These are phyloP conservation scores for Yarrowia galli DNA, from an alignment of 1,139 yeast genomes.

Conservation along the genomic window DNA sequence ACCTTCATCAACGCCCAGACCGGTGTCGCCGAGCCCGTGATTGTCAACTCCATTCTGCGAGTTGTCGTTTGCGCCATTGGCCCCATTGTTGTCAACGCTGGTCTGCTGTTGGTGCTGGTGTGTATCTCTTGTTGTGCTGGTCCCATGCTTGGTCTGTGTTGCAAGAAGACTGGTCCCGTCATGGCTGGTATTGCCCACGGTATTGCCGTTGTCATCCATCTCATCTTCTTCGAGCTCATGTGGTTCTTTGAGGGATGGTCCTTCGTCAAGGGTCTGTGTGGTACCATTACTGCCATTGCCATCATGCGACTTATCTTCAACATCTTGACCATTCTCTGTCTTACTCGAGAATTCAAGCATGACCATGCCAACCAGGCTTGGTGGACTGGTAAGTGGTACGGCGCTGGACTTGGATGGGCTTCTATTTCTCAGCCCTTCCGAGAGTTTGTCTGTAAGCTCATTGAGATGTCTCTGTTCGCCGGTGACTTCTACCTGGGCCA, in stretches of 20 bases:
- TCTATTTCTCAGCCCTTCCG: constrained; percentile 97
- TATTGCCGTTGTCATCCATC: constrained; percentile 66
- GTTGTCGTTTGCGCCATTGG: constrained; percentile 87
- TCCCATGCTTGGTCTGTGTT: constrained; percentile 91
- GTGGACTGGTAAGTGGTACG: constrained; percentile 99
- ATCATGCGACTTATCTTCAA: constrained; percentile 89
- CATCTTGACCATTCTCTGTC: constrained; percentile 74
- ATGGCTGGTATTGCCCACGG: constrained; percentile 98
- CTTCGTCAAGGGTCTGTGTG: constrained; percentile 86
- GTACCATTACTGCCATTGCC: constrained; percentile 83
- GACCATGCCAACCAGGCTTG: constrained; percentile 97
- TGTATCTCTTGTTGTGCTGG: constrained; percentile 96
- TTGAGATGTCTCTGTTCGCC: constrained; percentile 94
- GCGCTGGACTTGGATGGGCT: constrained; percentile 92
- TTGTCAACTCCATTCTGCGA: constrained; percentile 84
- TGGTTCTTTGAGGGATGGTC: constrained; percentile 97
- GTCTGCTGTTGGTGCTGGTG: constrained; percentile 65
- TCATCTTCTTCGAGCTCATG: constrained; percentile 89
- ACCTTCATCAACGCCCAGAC: constrained; percentile 96
- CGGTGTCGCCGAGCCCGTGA: constrained; percentile 70
- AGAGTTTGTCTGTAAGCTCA: constrained; percentile 92
- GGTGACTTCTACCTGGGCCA: constrained; percentile 97
- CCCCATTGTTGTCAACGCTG: constrained; percentile 90
- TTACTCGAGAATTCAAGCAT: constrained; percentile 97
- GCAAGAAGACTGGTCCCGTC: constrained; percentile 97